phyloP scores from a whole-genome alignment of 257 asterid genomes.

The Scutellaria minor region DNA sequence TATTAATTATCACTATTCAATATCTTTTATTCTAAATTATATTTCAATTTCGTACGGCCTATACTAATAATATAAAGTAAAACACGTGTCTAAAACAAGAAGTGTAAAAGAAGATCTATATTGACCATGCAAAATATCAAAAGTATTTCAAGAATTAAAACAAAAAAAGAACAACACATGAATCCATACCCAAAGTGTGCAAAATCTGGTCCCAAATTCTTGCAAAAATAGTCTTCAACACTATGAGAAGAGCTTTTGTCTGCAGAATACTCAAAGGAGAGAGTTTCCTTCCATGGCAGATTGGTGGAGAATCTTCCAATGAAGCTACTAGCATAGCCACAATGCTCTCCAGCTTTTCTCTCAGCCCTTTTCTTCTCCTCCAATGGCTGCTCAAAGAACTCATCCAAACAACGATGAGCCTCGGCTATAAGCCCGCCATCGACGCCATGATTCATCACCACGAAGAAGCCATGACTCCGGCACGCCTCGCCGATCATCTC shows the following conservation, averaged over 20 bases:
- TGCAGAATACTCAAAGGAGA: slow-evolving; percentile 61
- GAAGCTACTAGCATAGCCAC: slow-evolving; percentile 88
- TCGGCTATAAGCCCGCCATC: slow-evolving; percentile 47
- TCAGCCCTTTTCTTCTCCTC: slow-evolving; percentile 61
- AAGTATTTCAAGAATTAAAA: neutral
- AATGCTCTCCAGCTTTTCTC: slow-evolving; percentile 69
- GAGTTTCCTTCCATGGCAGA: slow-evolving; percentile 90
- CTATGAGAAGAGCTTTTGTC: slow-evolving; percentile 40
- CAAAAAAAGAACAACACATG: neutral
- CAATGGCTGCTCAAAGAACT: slow-evolving; percentile 61
- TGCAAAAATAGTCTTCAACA: slow-evolving; percentile 57
- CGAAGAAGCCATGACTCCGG: slow-evolving; percentile 61
- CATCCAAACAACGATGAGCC: slow-evolving; percentile 68
- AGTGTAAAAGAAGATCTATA: too few relatives aligned
- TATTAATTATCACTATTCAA: too few relatives aligned
- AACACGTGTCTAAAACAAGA: too few relatives aligned
- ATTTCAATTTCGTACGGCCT: too few relatives aligned
- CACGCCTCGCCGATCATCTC: slow-evolving; percentile 60
- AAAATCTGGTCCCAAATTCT: slow-evolving; percentile 57
- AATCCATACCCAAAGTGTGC: slow-evolving; percentile 55
- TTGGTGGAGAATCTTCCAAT: slow-evolving; percentile 79
- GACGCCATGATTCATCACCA: slow-evolving; percentile 63
- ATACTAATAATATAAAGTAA: too few relatives aligned
- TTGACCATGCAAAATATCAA: too few relatives aligned
- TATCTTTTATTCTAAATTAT: too few relatives aligned